Conservation (phyloP, 2,329 filamentous ascomycete genomes). For the Colletotrichum incanum region DNA sequence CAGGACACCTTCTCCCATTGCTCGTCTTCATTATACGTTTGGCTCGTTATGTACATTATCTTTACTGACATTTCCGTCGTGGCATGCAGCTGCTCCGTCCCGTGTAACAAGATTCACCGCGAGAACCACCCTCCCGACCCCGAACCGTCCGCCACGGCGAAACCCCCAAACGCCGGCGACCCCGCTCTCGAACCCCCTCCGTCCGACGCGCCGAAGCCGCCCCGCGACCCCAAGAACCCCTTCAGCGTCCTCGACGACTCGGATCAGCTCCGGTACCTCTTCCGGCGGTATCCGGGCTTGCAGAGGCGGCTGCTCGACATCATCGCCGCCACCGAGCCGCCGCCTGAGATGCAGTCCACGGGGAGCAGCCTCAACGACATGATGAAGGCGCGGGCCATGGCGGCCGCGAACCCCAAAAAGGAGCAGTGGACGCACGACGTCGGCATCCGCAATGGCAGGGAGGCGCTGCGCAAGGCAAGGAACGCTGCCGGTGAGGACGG, state of each 20-base stretch:
- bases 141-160: conserved; percentile 47
- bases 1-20: neutral
- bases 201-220: conserved; percentile 35
- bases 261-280: conserved; percentile 65
- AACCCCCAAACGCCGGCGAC: conserved; percentile 24
- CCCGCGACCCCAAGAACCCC: conserved; percentile 55
- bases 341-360: conserved; percentile 46
- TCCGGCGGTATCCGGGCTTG: conserved; percentile 68
- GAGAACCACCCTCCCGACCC: conserved; percentile 64
- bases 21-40: neutral
- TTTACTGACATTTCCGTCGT: conserved; percentile 23
- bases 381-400: conserved; percentile 41
- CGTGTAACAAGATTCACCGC: conserved; percentile 69
- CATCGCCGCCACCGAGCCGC: conserved; percentile 65
- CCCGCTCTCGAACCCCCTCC: conserved; percentile 50
- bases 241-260: conserved; percentile 68
- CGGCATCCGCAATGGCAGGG: conserved; percentile 70
- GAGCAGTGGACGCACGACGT: conserved; percentile 71
- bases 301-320: conserved; percentile 64
- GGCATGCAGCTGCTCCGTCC: conserved; percentile 68
- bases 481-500: conserved; percentile 68
- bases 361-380: conserved; percentile 43
- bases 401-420: conserved; percentile 50
- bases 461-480: conserved; percentile 67
- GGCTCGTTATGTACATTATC: conserved; percentile 35